Evolutionary conservation across 78 protist genomes (phyloP).

Genomic region (Pelomyxa schiedti): DNA sequence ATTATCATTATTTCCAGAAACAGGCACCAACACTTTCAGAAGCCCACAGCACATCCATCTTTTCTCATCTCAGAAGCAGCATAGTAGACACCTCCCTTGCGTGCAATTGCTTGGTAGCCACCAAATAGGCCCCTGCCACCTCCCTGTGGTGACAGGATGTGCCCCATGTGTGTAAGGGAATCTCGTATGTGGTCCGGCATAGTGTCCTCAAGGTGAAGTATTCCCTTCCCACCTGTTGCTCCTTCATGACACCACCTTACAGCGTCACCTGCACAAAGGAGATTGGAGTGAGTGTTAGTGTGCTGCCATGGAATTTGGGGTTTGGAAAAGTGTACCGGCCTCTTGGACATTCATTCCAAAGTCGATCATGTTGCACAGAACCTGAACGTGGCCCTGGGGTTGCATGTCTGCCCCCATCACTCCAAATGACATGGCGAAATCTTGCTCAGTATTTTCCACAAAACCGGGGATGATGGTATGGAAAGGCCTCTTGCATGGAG

Average conservation of each 20-base stretch:
- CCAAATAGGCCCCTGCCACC: too few relatives aligned
- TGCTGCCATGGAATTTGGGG: too few relatives aligned
- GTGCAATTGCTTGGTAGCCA: not conserved
- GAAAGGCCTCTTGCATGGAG: not conserved
- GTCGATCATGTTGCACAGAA: not conserved
- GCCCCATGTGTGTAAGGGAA: too few relatives aligned
- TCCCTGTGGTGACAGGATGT: too few relatives aligned
- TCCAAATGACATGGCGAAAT: not conserved
- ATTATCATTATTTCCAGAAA: too few relatives aligned
- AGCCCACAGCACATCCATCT: not conserved
- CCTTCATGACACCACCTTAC: too few relatives aligned
- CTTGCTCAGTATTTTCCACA: not conserved
- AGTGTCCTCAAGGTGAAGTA: too few relatives aligned
- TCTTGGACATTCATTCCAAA: not conserved
- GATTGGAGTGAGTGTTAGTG: too few relatives aligned
- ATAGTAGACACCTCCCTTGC: not conserved
- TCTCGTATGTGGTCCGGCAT: too few relatives aligned
- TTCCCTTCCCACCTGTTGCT: too few relatives aligned
- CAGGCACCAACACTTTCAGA: not conserved
- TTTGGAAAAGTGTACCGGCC: not conserved
- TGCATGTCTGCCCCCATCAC: not conserved
- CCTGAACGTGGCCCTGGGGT: not conserved
- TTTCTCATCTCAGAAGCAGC: conserved; percentile 3
- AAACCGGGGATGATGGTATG: not conserved
- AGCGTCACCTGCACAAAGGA: too few relatives aligned